Evolutionary conservation across 2,329 filamentous ascomycete genomes (phyloP), one percentile per base, ranked within the genome.

Genomic region (Colletotrichum godetiae): DNA sequence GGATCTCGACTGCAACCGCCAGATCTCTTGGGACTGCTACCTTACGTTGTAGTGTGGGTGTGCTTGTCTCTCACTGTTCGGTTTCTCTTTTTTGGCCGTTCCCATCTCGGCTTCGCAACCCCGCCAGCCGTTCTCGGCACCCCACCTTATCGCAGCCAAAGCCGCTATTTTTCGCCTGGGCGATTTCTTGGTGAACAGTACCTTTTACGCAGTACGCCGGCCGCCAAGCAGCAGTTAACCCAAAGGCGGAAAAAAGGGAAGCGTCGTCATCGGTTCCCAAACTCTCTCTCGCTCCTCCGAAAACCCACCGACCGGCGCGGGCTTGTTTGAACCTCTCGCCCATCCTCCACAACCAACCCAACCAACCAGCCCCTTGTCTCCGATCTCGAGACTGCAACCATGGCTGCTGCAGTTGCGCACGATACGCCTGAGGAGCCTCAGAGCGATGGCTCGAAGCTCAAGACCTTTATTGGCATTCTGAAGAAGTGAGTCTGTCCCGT

Each of bases 371-470:
- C 19, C 12, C 53, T 58, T 33, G 56, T 49, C n/a, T 42, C 19
- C 11, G 19, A 58, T 29, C 19, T 31, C 53, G 58, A 22, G 33
- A 19, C 27, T 49, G 52, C 37, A 69, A 75, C 57, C 74, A 85
- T 85, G 84, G 81, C 84, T 80, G 81, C 83, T 77, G 81, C 83
- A 76, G 75, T 79, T 76, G 77, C 79, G 74, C 81, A 59, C 60
- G 81, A 81, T 46, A 75, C 81, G 37, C 77, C 83, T 19, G 87
- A 88, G 69, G 87, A 88, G 76, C 76, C 80, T 29, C 87, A 88
- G 76, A 95, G 94, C 85, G 95, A 98, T 72, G 92, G 91, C 76
- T 96, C 94, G 76, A 98, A 98, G 88, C 87, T 98, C 79, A 93
- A 92, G 84, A 97, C 94, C 1, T 97, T 98, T 80, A 83, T 98